A percentile compares a stretch with the other conserved stretches of the same genome.
Conservation (phyloP, 768 basidiomycete species). For the Termitomyces sp. region DNA sequence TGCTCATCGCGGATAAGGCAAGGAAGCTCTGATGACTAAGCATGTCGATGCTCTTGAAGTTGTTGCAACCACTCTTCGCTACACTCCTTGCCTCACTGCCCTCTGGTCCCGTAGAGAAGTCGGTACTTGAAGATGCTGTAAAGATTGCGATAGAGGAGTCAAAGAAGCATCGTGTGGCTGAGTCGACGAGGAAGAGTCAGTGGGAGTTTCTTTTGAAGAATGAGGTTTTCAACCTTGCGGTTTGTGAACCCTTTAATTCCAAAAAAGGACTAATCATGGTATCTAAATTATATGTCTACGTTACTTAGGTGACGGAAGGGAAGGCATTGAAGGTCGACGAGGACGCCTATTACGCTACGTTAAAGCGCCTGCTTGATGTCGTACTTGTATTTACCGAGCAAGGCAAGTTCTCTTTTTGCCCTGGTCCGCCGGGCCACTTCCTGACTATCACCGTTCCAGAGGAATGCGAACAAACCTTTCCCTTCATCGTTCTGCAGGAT, state of each 20-base stretch:
- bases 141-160: conserved; percentile 37
- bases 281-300: neutral
- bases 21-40: conserved; percentile 12
- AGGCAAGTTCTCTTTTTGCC: conserved; percentile 37
- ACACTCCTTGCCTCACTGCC: conserved; percentile 49
- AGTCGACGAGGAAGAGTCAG: conserved; percentile 54
- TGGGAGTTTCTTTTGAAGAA: conserved; percentile 74
- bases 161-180: conserved; percentile 37
- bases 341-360: conserved; percentile 53
- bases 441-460: conserved; percentile 33
- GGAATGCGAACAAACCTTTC: conserved; percentile 71
- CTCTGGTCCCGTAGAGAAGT: conserved; percentile 41
- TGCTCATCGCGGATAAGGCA: conserved; percentile 5
- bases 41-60: conserved; percentile 33
- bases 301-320: conserved; percentile 59
- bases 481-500: conserved; percentile 72
- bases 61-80: conserved; percentile 45
- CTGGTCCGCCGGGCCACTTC: neutral
- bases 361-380: conserved; percentile 64
- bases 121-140: conserved; percentile 45
- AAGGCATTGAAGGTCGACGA: conserved; percentile 45
- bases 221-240: conserved; percentile 69
- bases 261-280: neutral
- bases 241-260: conserved; percentile 28
- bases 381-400: conserved; percentile 73